Conservation (phyloP, 257 asterid species). For the Nicotiana benthamiana region DNA sequence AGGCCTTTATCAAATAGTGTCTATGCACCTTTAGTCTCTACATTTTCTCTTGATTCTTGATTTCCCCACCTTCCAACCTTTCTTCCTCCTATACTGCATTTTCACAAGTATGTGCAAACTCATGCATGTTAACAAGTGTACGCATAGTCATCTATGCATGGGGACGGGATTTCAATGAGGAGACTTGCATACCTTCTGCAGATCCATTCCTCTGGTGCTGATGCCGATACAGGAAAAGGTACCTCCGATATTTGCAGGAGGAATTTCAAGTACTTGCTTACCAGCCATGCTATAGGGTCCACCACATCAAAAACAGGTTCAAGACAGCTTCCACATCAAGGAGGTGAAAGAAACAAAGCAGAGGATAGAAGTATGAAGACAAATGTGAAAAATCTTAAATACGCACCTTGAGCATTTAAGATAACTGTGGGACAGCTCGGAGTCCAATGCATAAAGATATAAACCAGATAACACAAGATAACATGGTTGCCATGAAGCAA, state of each 20-base stretch:
- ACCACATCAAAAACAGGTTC: conserved; percentile 1
- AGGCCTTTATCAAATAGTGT: background rate
- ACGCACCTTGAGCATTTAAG: conserved; percentile 86
- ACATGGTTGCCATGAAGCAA: conserved; percentile 96
- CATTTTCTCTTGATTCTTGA: background rate
- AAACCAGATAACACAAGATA: conserved; percentile 79
- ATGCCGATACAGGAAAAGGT: conserved; percentile 80
- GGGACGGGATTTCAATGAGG: background rate
- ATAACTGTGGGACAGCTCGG: conserved; percentile 73
- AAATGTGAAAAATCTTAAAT: background rate
- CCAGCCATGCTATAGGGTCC: conserved; percentile 79
- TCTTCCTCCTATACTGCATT: background rate
- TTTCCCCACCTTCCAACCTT: background rate
- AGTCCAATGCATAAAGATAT: conserved; percentile 80
- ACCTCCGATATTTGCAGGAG: conserved; percentile 80
- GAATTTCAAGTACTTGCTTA: conserved; percentile 88
- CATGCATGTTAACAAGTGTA: background rate
- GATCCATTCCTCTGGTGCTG: conserved; percentile 81
- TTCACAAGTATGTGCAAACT: background rate
- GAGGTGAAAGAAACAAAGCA: background rate
- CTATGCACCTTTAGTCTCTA: background rate
- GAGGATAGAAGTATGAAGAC: background rate
- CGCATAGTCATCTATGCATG: background rate
- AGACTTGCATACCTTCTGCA: conserved; percentile 60
- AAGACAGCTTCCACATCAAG: conserved; percentile 1